Base-by-base conservation (phyloP, 139 green algal genomes). In the Penium margaritaceum region DNA sequence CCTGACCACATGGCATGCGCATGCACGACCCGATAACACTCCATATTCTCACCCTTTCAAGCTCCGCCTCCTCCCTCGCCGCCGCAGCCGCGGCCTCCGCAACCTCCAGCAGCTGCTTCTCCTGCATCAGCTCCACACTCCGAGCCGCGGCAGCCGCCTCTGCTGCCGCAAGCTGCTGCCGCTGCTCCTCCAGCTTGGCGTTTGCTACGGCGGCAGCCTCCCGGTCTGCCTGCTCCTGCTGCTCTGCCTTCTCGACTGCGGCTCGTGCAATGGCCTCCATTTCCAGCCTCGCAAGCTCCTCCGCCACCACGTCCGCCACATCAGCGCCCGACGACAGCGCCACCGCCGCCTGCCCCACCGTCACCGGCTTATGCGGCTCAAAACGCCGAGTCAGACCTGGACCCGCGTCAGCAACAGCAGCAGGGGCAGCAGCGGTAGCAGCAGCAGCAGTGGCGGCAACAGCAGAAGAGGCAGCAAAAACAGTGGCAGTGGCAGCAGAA, bases 301-400 rank as follows among this genome's bases (percentile, higher is more conserved):
- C 67, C 33, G 67, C 47, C 29, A 75, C 67, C 55, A 67, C 53
- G 17, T 66, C 53, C 17, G 34, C 41, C 32, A 68, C 36, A 15
- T 33, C 47, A 17, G 41, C 67, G 30, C 36, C 57, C 47, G 34
- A 29, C 44, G 67, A 15, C 27, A 75, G 57, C 30, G 47, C 57
- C 27, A 46, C 67, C 36, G 67, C 67, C 14, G 67, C 67, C 67
- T 75, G 67, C 30, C 41, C 47, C 24, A 17, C 15, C 57, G 57
- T 75, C 7, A 75, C 67, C 12, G 57, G 47, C 67, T 72, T 75
- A 17, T 73, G 29, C 30, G 67, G 67, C 17, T 75, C 47, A 68
- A 75, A 36, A 17, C 32, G 67, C 12, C 57, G 29, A 2, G 67
- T 75, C 19, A 51, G 30, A 41, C 67, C 67, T 75, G 67, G 14